Evolutionary conservation across 345 rosid species (phyloP), one percentile per base, ranked within the genome.

Genomic region (Acer yangbiense): DNA sequence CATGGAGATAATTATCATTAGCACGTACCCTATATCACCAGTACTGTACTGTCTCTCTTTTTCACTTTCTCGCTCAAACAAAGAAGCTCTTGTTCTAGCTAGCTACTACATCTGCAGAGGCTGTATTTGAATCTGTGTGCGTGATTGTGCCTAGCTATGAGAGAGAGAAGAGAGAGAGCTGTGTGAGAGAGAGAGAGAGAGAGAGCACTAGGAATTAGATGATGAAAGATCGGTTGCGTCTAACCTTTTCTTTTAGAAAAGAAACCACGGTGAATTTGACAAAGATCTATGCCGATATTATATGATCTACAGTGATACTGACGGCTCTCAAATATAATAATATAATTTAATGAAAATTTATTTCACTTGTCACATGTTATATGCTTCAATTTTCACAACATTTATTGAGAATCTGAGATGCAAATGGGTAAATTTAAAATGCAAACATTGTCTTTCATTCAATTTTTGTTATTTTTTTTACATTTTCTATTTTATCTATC

Each of bases 1-100:
- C 78, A 81, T 54, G 85, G 78, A 77, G 72, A 74, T 76, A 64
- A 80, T 76, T 74, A 80, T 80, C 74, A 77, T 74, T 73, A 80
- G 29, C 79, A 71, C 32, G 32, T 29, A 29, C 77, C 83, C 70
- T 43, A 7, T 7, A 9, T 48, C 65, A 39, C 69, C 20, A 54
- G 58, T 54, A 35, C 6, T 35, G 54, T 25, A 9, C 27, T 27
- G 48, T 60, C 41, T 52, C 1, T 23, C 41, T 41, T 2, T 23
- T 4, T 58, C 57, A 50, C 64, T 66, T 27, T 52, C 62, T 73
- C 39, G 48, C 61, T 46, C 46, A 43, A 43, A 29, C 7, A 20
- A 9, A 65, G 0, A 52, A 65, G 39, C 29, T 35, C 39, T 52
- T 32, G 66, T 41, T 76, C 58, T 73, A 43, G 60, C 73, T 55